Evolutionary conservation across 257 asterid genomes (phyloP), one percentile per base, ranked within the genome.

Genomic region (Solanum sejunctum): DNA sequence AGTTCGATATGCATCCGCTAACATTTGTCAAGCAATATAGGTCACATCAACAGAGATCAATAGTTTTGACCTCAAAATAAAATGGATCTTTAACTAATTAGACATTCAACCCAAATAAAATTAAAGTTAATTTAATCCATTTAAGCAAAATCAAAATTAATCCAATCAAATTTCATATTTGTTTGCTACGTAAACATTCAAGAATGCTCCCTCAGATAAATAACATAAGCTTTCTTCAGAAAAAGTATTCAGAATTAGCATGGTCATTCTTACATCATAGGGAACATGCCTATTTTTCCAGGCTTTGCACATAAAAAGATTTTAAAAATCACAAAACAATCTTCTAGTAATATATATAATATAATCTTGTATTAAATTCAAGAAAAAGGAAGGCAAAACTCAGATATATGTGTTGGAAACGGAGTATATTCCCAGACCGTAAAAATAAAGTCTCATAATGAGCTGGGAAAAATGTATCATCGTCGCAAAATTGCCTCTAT

Each of bases 401-500:
- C 82, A 90, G 91, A 89, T 45, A 56, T 8, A 56, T 8, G 77
- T 88, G 86, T 88, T 85, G 86, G 88, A 89, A 58, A 82, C 17
- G 56, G 12, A 84, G 45, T 89, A 47, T 39, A 77, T 81, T 89
- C 93, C 88, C 80, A 10, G 89, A 81, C 89, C 88, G 83, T 83
- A 51, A 81, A 39, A 66, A 81, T 51, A 77, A 90, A 87, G 86
- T 82, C 95, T 92, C 95, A 88, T 89, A 88, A 89, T 89, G 93
- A 92, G 93, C 95, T 91, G 92, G 93, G 93, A 88, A 87, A 85
- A 88, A 81, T 79, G 15, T 63, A 56, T 90, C 93, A 87, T 92
- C 94, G 90, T 66, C 3, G 91, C 93, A 36, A 58, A 58, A 87
- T 84, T 20, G 18, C 16, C 61, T 3, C 10, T 15, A 49, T 26